phyloP scores from a whole-genome alignment of 768 basidiomycete genomes.

The Boletales sp. region DNA sequence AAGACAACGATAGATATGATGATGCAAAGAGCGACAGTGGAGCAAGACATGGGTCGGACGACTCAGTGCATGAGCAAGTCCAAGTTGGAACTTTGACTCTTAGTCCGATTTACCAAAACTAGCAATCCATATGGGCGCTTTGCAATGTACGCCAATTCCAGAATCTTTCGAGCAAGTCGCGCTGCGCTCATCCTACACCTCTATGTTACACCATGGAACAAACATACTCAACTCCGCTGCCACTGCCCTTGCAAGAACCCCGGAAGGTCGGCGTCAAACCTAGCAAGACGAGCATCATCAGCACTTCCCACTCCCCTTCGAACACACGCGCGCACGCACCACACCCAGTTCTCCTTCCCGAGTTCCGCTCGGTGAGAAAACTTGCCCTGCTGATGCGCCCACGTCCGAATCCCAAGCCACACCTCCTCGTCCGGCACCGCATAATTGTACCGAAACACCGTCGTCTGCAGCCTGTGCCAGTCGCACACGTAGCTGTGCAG shows the following conservation, averaged over 20 bases:
- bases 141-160: no score
- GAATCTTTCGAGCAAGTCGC: no score
- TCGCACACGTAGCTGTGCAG: background rate
- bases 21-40: slow-evolving; percentile 17
- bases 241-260: background rate
- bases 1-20: slow-evolving; percentile 3
- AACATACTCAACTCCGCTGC: no score
- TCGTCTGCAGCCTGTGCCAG: slow-evolving; percentile 8
- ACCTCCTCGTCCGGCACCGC: slow-evolving; percentile 11
- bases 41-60: slow-evolving; percentile 3
- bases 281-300: background rate
- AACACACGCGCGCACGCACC: no score
- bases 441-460: slow-evolving; percentile 26
- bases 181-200: no score
- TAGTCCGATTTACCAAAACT: no score
- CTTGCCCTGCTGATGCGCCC: slow-evolving; percentile 9
- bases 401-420: background rate
- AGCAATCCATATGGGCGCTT: no score
- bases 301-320: no score
- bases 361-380: background rate
- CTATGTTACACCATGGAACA: no score
- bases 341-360: slow-evolving; percentile 13
- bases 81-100: no score
- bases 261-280: slow-evolving; percentile 23
- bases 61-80: no score